These are phyloP conservation scores for Salix udensis DNA, from an alignment of 345 rosid species.

Conservation along the genomic window DNA sequence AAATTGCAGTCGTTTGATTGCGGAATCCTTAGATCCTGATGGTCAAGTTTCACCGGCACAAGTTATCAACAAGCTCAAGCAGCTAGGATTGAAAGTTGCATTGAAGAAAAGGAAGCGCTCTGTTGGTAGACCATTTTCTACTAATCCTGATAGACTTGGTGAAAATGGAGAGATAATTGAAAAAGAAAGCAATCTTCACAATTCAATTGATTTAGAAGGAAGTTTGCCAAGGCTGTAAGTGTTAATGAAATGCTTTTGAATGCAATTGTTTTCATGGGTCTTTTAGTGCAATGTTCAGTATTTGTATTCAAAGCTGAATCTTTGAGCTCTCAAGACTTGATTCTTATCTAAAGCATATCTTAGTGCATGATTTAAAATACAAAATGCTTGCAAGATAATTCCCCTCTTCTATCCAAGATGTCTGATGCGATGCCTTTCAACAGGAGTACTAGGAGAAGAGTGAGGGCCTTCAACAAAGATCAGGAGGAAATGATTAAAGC, in stretches of 20 bases:
- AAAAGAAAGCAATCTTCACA: constrained; percentile 26
- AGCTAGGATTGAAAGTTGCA: constrained; percentile 53
- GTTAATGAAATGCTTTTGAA: constrained; percentile 1
- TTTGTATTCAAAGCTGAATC: neutral
- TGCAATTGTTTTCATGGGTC: neutral
- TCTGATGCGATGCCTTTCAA: constrained; percentile 21
- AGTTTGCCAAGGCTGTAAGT: constrained; percentile 48
- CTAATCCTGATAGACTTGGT: constrained; percentile 22
- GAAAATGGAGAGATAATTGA: constrained; percentile 27
- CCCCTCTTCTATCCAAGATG: constrained; percentile 14
- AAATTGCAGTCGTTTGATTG: constrained; percentile 54
- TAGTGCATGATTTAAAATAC: neutral
- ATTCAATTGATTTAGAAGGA: constrained; percentile 34
- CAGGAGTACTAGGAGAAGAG: constrained; percentile 73
- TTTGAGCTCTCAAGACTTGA: constrained; percentile 4
- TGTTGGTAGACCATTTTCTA: constrained; percentile 21
- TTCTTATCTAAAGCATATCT: neutral
- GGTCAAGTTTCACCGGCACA: constrained; percentile 72
- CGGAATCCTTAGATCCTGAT: constrained; percentile 62
- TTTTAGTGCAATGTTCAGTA: neutral
- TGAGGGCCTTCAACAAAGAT: constrained; percentile 59
- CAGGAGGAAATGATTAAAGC: constrained; percentile 66
- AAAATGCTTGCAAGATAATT: neutral
- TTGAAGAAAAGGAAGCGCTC: constrained; percentile 48
- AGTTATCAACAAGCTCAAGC: constrained; percentile 84